Evolutionary conservation across 2,329 filamentous ascomycete genomes (phyloP).

Genomic region (Cladosporium sp.): DNA sequence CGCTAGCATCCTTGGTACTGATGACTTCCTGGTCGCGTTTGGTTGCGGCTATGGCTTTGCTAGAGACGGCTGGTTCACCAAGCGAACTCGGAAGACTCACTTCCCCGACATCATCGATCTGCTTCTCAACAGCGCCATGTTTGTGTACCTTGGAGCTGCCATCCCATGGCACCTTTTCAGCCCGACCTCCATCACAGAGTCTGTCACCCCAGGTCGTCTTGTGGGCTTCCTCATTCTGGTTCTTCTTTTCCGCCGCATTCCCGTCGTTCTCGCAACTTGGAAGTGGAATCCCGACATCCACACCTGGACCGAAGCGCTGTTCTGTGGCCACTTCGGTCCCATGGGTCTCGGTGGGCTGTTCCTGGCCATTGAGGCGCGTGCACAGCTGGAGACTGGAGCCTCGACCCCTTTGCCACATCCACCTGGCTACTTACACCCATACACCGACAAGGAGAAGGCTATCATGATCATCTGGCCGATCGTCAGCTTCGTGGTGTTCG

Average conservation of each 20-base stretch:
- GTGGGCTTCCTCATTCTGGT: constrained; percentile 53
- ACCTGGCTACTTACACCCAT: constrained; percentile 39
- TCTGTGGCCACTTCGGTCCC: constrained; percentile 59
- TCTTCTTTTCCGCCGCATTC: constrained; percentile 55
- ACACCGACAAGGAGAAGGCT: constrained; percentile 40
- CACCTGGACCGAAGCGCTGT: constrained; percentile 56
- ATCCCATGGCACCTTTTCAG: constrained; percentile 55
- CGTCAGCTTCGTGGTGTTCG: constrained; percentile 57
- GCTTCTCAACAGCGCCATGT: constrained; percentile 58
- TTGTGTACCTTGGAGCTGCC: constrained; percentile 59
- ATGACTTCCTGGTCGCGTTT: constrained; percentile 61
- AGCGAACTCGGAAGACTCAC: constrained; percentile 48
- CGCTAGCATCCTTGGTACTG: constrained; percentile 54
- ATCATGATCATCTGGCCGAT: constrained; percentile 56
- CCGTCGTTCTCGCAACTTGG: constrained; percentile 53
- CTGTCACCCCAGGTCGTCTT: constrained; percentile 45
- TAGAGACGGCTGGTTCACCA: constrained; percentile 56
- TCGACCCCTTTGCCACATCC: constrained; percentile 50
- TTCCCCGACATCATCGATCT: constrained; percentile 56
- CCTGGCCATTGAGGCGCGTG: constrained; percentile 58
- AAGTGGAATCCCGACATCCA: constrained; percentile 52
- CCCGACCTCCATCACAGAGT: constrained; percentile 43
- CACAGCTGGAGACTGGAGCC: constrained; percentile 53
- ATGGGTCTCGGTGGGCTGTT: constrained; percentile 61
- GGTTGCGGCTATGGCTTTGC: constrained; percentile 58